These are phyloP conservation scores for Tricholoma flavovirens DNA, from an alignment of 768 basidiomycete genomes.

Conservation along the genomic window DNA sequence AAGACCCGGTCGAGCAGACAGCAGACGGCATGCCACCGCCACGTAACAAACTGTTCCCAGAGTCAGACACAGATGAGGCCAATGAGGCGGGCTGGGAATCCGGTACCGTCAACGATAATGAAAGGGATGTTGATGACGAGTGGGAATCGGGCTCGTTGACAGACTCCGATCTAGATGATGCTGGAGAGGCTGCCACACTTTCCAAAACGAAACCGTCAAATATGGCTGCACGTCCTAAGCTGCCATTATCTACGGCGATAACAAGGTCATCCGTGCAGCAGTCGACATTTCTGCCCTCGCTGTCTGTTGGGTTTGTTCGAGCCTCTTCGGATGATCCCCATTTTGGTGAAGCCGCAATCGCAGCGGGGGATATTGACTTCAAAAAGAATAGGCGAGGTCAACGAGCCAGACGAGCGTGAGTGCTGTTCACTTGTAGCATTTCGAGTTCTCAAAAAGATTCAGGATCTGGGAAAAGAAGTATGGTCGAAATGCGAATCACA, in stretches of 20 bases:
- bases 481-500: slow-evolving; percentile 86
- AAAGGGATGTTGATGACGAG: slow-evolving; percentile 28
- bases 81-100: slow-evolving; percentile 35
- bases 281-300: slow-evolving; percentile 81
- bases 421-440: slow-evolving; percentile 16
- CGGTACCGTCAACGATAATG: slow-evolving; percentile 33
- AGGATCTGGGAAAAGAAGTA: slow-evolving; percentile 99
- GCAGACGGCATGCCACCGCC: not conserved
- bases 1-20: not conserved
- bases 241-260: slow-evolving; percentile 20
- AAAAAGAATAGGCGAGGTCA: slow-evolving; percentile 93
- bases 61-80: slow-evolving; percentile 17
- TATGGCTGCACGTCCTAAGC: slow-evolving; percentile 10
- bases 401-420: slow-evolving; percentile 90
- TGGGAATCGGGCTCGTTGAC: slow-evolving; percentile 52
- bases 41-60: not conserved
- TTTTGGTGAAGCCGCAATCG: slow-evolving; percentile 61
- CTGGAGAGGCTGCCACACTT: slow-evolving; percentile 26
- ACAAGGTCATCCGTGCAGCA: slow-evolving; percentile 22
- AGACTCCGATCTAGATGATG: slow-evolving; percentile 23
- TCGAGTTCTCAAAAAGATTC: slow-evolving; percentile 6
- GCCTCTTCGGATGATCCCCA: slow-evolving; percentile 80
- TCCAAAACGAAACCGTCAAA: slow-evolving; percentile 17
- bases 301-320: slow-evolving; percentile 78
- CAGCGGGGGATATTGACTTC: slow-evolving; percentile 40